Conservation (phyloP, 2,329 filamentous ascomycete species). For the Cladosporium sp. region DNA sequence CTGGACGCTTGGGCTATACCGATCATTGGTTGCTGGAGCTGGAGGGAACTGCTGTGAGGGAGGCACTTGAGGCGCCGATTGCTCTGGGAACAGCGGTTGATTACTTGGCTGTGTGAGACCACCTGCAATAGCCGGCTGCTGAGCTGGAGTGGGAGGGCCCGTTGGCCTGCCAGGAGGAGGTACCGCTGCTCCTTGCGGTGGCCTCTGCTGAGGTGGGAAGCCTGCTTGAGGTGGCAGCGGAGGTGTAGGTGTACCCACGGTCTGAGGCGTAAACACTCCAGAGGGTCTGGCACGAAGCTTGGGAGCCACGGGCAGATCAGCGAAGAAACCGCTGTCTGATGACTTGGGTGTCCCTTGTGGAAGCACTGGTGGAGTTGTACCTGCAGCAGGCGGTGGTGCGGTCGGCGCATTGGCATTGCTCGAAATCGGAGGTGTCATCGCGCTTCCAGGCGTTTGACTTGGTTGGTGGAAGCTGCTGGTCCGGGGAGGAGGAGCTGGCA, state of each 20-base stretch:
- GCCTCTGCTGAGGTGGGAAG: slow-evolving; percentile 16
- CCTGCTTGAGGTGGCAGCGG: slow-evolving; percentile 14
- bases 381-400: slow-evolving; percentile 32
- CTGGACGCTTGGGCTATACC: slow-evolving; percentile 23
- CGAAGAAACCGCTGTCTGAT: slow-evolving; percentile 43
- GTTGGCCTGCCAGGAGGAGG: slow-evolving; percentile 5
- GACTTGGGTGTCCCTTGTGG: slow-evolving; percentile 24
- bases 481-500: slow-evolving; percentile 51
- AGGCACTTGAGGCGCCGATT: slow-evolving; percentile 29
- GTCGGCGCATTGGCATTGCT: slow-evolving; percentile 14
- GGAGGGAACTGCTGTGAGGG: slow-evolving; percentile 21
- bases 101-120: slow-evolving; percentile 39
- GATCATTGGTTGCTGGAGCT: slow-evolving; percentile 14
- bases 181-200: slow-evolving; percentile 11
- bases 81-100: slow-evolving; percentile 34
- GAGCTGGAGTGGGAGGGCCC: slow-evolving; percentile 21
- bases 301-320: slow-evolving; percentile 42
- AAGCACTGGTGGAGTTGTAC: slow-evolving; percentile 15
- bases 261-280: slow-evolving; percentile 25
- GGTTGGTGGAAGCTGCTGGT: slow-evolving; percentile 54
- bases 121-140: slow-evolving; percentile 22
- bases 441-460: slow-evolving; percentile 4
- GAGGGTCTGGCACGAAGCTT: slow-evolving; percentile 35
- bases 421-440: slow-evolving; percentile 14
- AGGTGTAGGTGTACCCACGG: slow-evolving; percentile 14